Evolutionary conservation across 495 filamentous ascomycete species (phyloP), one percentile per base, ranked within the genome.

Genomic region (Tricharina praecox): DNA sequence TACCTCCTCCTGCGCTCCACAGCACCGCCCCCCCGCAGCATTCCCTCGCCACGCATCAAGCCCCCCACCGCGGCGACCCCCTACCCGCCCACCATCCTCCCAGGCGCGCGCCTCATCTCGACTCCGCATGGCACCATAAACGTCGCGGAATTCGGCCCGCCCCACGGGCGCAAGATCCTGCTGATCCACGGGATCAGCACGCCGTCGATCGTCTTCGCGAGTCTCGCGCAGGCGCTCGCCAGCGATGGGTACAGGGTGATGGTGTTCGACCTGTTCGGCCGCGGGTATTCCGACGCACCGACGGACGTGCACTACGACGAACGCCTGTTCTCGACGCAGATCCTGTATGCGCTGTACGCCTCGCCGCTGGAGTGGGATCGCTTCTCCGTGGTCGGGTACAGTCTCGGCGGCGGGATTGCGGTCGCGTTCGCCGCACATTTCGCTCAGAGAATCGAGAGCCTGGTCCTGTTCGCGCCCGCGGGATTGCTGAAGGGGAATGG

Each of bases 101-200:
- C 84, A 0, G 84, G 85, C 13, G 75, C 67, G 4, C 69, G 83
- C 33, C 75, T 86, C 64, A 78, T 93, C 18, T 60, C 68, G 2
- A 82, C 75, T 4, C 81, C 82, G 48, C 93, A 87, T 54, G 87
- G 88, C 18, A 76, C 70, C 21, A 78, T 85, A 21, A 67, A 82
- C 30, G 80, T 86, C 10, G 93, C 93, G 59, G 88, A 96, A 70
- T 93, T 77, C 69, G 88, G 88, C 7, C 85, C 85, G n/a, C 73
- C 78, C 47, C 62, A 74, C 42, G 87, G 86, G 2, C 65, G 70
- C 18, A 93, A 85, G 58, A 80, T 93, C 1, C 55, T 94, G 28
- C 65, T 93, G 19, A 64, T 94, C 18, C 87, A 93, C 59, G 88
- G 88, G 23, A 92, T 93, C 56, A 80, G 74, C 42, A 96, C 82